These are phyloP conservation scores for Excoecaria cochinchinensis DNA, from an alignment of 345 rosid species.

Conservation along the genomic window DNA sequence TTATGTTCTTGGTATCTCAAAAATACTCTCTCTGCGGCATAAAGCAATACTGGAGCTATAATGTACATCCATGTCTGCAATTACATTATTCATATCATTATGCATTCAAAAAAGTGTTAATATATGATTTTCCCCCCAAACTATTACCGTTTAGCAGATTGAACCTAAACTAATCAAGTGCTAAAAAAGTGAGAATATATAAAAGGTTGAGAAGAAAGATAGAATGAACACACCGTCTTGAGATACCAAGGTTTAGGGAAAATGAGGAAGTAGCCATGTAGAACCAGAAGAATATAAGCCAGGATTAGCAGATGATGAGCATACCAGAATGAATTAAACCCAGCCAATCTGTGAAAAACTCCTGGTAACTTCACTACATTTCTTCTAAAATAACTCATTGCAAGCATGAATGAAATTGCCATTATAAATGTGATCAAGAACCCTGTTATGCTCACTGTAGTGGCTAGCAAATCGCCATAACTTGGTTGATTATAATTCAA, in stretches of 20 bases:
- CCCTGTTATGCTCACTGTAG: constrained; percentile 62
- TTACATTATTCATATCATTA: background rate
- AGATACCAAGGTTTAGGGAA: constrained; percentile 57
- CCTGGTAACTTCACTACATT: constrained; percentile 68
- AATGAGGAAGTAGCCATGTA: constrained; percentile 82
- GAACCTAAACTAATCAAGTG: too few relatives aligned
- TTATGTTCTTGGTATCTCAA: constrained; percentile 49
- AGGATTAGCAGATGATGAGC: constrained; percentile 80
- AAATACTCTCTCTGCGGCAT: constrained; percentile 58
- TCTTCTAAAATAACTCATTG: constrained; percentile 62
- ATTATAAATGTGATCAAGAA: constrained; percentile 55
- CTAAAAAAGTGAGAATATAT: background rate
- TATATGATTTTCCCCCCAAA: background rate
- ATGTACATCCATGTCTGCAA: constrained; percentile 95
- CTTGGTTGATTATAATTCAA: constrained; percentile 60
- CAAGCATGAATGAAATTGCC: constrained; percentile 67
- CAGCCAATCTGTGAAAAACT: constrained; percentile 61
- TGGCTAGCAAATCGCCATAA: constrained; percentile 46
- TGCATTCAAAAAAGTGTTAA: background rate
- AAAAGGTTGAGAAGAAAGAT: background rate
- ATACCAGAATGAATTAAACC: constrained; percentile 96
- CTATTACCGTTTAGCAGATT: too few relatives aligned
- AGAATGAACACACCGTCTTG: constrained; percentile 56
- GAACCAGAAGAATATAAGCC: constrained; percentile 59
- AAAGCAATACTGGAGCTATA: constrained; percentile 51